Conservation (phyloP, 805 yeast genomes). For the Sugiyamaella boreocaroliniensis region DNA sequence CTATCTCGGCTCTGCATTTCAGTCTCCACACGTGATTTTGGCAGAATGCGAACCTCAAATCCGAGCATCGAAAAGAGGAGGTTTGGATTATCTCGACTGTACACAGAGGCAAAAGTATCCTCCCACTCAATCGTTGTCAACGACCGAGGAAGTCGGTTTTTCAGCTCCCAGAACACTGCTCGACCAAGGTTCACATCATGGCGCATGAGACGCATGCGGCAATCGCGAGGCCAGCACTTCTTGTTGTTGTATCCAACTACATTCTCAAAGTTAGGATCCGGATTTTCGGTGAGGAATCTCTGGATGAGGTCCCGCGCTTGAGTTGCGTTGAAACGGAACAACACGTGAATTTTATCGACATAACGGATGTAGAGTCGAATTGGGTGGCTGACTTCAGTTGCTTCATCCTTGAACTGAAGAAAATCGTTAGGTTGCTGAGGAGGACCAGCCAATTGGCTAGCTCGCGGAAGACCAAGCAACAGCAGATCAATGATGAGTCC, state of each 20-base stretch:
- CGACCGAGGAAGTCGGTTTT: conserved; percentile 70
- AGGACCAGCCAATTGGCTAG: conserved; percentile 79
- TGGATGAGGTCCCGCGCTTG: conserved; percentile 72
- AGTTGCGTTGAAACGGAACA: conserved; percentile 65
- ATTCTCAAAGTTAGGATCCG: conserved; percentile 87
- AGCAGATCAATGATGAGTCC: conserved; percentile 79
- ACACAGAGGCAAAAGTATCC: conserved; percentile 76
- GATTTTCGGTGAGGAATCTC: conserved; percentile 73
- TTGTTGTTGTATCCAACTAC: conserved; percentile 81
- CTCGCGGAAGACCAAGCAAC: conserved; percentile 79
- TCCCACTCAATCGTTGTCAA: conserved; percentile 72
- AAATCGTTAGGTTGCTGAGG: conserved; percentile 68
- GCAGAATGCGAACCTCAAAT: conserved; percentile 84
- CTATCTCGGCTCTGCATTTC: conserved; percentile 62
- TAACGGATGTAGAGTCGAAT: conserved; percentile 76
- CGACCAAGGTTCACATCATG: conserved; percentile 88
- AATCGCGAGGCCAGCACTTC: conserved; percentile 91
- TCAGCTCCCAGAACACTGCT: conserved; percentile 87
- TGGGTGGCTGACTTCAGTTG: conserved; percentile 63
- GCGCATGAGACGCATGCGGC: conserved; percentile 83
- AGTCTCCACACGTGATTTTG: conserved; percentile 57
- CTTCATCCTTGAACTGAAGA: conserved; percentile 55
- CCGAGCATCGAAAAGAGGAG: conserved; percentile 88
- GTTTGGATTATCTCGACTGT: conserved; percentile 85
- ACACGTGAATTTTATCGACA: conserved; percentile 70